These are phyloP conservation scores for Xylaria longipes DNA, from an alignment of 495 filamentous ascomycete species.

Conservation along the genomic window DNA sequence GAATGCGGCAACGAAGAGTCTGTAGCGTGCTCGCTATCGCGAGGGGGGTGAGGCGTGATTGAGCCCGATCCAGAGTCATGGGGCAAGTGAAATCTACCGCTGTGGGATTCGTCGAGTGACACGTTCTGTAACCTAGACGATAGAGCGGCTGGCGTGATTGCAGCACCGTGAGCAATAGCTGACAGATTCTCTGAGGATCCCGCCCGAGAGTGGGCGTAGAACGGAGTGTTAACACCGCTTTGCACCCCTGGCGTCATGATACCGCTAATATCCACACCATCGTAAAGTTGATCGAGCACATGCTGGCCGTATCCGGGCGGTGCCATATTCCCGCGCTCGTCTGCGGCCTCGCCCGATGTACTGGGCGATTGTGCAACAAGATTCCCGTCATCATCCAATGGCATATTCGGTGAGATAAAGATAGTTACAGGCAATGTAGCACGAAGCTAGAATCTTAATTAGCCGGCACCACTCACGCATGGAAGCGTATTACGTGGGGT, in stretches of 20 bases:
- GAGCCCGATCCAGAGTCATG: constrained; percentile 36
- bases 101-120: constrained; percentile 48
- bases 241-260: constrained; percentile 76
- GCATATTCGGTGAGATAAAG: constrained; percentile 91
- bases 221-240: constrained; percentile 78
- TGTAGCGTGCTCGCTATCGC: constrained; percentile 35
- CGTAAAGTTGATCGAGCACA: constrained; percentile 85
- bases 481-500: background rate
- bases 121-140: constrained; percentile 68
- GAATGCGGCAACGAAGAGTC: constrained; percentile 42
- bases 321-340: constrained; percentile 59
- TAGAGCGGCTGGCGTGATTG: constrained; percentile 66
- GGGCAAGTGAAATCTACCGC: constrained; percentile 41
- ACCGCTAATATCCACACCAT: constrained; percentile 76
- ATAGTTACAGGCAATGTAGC: constrained; percentile 85
- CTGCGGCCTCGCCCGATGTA: constrained; percentile 39
- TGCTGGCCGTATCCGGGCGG: constrained; percentile 91
- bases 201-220: constrained; percentile 73
- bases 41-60: constrained; percentile 38
- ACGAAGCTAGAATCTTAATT: constrained; percentile 62
- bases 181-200: constrained; percentile 81
- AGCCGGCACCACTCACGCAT: constrained; percentile 18
- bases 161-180: constrained; percentile 50
- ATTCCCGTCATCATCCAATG: constrained; percentile 80
- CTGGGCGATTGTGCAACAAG: constrained; percentile 62